phyloP scores from a whole-genome alignment of 164 flowering plant genomes.

The Magnolia officinalis region DNA sequence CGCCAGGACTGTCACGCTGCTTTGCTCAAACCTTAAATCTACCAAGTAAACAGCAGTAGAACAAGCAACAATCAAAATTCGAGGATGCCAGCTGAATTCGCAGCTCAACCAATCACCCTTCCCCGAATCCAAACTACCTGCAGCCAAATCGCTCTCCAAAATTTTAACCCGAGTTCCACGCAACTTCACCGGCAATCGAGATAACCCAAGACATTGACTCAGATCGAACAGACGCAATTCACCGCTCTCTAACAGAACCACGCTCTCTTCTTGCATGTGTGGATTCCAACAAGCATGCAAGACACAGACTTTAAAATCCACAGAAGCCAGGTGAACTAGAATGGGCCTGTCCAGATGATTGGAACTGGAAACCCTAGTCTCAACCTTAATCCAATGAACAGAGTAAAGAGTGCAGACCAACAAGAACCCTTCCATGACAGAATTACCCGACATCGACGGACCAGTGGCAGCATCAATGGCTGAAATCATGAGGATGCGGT shows the following conservation, averaged over 20 bases:
- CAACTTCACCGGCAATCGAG: slow-evolving; percentile 14
- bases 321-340: slow-evolving; percentile 38
- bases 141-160: slow-evolving; percentile 19
- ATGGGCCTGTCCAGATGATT: slow-evolving; percentile 17
- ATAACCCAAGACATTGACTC: slow-evolving; percentile 10
- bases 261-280: slow-evolving; percentile 53
- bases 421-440: slow-evolving; percentile 38
- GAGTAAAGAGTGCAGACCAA: slow-evolving; percentile 49
- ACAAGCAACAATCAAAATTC: slow-evolving; percentile 53
- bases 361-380: slow-evolving; percentile 3
- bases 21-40: slow-evolving; percentile 46
- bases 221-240: slow-evolving; percentile 63
- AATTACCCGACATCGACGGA: slow-evolving; percentile 1
- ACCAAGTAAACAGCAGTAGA: slow-evolving; percentile 49
- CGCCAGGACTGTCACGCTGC: slow-evolving; percentile 34
- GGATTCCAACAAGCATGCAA: slow-evolving; percentile 72
- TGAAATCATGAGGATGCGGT: slow-evolving; percentile 33
- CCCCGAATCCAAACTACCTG: slow-evolving; percentile 4
- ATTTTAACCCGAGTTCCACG: slow-evolving; percentile 37
- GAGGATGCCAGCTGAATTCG: slow-evolving; percentile 78
- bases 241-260: slow-evolving; percentile 63
- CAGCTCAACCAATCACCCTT: slow-evolving; percentile 52
- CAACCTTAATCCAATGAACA: slow-evolving; percentile 61
- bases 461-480: slow-evolving; percentile 21
- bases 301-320: slow-evolving; percentile 35